Percentiles rank a stretch among this genome's conserved stretches.
Conservation (phyloP, 805 yeast species). For the Wickerhamiella spandovensis region DNA sequence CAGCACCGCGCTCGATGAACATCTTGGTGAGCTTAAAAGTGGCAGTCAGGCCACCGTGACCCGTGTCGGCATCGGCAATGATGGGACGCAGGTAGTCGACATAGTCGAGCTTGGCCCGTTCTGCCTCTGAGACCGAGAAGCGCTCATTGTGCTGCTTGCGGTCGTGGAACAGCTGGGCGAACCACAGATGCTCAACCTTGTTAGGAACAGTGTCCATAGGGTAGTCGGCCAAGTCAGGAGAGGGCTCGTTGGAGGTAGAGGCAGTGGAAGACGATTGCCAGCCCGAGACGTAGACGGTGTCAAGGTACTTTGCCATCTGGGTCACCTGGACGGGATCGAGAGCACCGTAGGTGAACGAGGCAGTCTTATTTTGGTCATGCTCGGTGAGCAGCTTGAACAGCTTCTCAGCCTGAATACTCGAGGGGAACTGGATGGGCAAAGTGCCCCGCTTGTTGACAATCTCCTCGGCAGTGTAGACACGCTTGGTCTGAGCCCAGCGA, state of each 20-base stretch:
- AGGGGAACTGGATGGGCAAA: slow-evolving; percentile 59
- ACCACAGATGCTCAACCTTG: slow-evolving; percentile 93
- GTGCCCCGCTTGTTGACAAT: slow-evolving; percentile 83
- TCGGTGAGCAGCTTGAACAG: slow-evolving; percentile 54
- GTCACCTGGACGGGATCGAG: slow-evolving; percentile 90
- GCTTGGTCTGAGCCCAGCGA: slow-evolving; percentile 78
- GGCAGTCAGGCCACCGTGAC: slow-evolving; percentile 97
- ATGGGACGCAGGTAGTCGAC: slow-evolving; percentile 88
- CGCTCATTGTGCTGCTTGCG: slow-evolving; percentile 88
- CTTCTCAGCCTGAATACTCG: slow-evolving; percentile 70
- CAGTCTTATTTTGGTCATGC: slow-evolving; percentile 59
- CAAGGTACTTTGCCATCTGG: slow-evolving; percentile 93
- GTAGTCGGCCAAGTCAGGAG: slow-evolving; percentile 96
- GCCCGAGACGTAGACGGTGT: slow-evolving; percentile 86
- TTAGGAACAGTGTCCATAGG: slow-evolving; percentile 98
- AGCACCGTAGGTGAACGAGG: slow-evolving; percentile 88
- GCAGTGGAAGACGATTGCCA: slow-evolving; percentile 99
- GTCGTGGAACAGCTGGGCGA: slow-evolving; percentile 94
- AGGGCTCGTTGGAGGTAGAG: slow-evolving; percentile 92
- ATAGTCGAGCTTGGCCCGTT: slow-evolving; percentile 58
- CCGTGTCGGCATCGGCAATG: slow-evolving; percentile 96
- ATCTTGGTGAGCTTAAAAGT: slow-evolving; percentile 88
- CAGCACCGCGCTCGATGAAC: slow-evolving; percentile 96
- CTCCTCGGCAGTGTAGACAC: slow-evolving; percentile 79
- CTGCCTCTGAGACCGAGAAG: slow-evolving; percentile 39